Conservation (phyloP, 192 early-diverging fungal species). For the Backusella westeae region DNA sequence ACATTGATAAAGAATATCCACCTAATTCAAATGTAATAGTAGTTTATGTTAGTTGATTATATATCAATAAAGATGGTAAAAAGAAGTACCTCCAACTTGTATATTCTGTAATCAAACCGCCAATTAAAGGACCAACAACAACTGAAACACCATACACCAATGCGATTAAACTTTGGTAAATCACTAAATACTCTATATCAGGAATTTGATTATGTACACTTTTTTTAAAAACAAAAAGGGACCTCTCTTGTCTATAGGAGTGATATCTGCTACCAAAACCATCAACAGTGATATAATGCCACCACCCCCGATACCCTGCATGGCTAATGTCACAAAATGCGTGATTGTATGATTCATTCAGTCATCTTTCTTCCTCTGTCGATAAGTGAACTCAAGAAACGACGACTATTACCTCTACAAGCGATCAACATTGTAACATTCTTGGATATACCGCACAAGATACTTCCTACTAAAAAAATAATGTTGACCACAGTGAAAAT, state of each 20-base stretch:
- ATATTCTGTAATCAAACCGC: slow-evolving; percentile 59
- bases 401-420: slow-evolving; percentile 26
- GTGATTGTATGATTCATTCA: neutral
- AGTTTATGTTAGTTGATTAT: neutral
- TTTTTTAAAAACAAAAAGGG: neutral
- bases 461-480: slow-evolving; percentile 65
- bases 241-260: slow-evolving; percentile 52
- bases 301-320: slow-evolving; percentile 68
- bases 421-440: slow-evolving; percentile 60
- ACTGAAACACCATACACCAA: slow-evolving; percentile 54
- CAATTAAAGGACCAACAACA: slow-evolving; percentile 55
- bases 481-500: slow-evolving; percentile 59
- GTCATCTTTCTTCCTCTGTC: neutral
- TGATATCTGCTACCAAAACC: slow-evolving; percentile 68
- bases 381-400: neutral
- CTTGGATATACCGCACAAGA: slow-evolving; percentile 58
- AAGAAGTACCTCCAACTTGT: slow-evolving; percentile 43
- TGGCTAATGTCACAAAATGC: slow-evolving; percentile 37
- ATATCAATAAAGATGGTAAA: neutral
- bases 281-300: slow-evolving; percentile 51
- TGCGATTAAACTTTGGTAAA: slow-evolving; percentile 53
- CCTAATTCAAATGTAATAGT: slow-evolving; percentile 20
- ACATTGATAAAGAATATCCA: slow-evolving; percentile 61
- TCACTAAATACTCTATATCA: neutral
- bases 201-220: neutral